phyloP scores from a whole-genome alignment of 352 stramenopile species.

The Globisporangium echinulatum region DNA sequence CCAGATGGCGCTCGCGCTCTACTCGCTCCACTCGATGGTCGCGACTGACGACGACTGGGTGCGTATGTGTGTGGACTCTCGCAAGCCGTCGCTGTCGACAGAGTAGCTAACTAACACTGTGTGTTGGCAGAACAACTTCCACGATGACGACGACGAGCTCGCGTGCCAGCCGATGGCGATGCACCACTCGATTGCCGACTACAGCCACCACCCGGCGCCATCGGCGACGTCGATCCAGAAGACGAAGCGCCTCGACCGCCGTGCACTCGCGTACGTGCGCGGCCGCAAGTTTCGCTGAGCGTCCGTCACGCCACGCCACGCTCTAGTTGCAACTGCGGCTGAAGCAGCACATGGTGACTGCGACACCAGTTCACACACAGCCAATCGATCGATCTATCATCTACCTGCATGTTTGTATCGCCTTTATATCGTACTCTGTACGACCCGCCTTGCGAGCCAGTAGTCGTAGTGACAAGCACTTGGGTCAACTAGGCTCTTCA shows the following conservation, averaged over 20 bases:
- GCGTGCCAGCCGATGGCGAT: constrained; percentile 45
- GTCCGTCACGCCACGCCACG: not conserved
- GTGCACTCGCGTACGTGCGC: constrained; percentile 65
- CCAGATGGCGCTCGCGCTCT: constrained; percentile 74
- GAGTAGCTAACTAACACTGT: not conserved
- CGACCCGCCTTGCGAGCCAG: too few relatives aligned
- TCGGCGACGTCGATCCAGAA: constrained; percentile 71
- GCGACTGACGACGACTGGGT: constrained; percentile 75
- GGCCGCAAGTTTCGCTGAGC: constrained; percentile 63
- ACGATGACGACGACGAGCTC: constrained; percentile 57
- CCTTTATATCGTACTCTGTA: too few relatives aligned
- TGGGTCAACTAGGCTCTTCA: too few relatives aligned
- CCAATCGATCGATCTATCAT: not conserved
- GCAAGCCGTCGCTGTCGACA: too few relatives aligned
- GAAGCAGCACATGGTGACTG: too few relatives aligned
- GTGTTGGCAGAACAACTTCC: constrained; percentile 32
- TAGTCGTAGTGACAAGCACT: too few relatives aligned
- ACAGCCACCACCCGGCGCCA: constrained; percentile 57
- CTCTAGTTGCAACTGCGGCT: not conserved
- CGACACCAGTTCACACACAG: not conserved
- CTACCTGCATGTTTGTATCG: not conserved
- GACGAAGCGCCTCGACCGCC: constrained; percentile 69
- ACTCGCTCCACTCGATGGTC: constrained; percentile 77
- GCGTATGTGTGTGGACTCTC: not conserved
- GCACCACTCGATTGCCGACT: constrained; percentile 73